Percentiles rank a stretch among this genome's conserved stretches.
Conservation (phyloP, 371 early-diverging fungal species). For the Umbelopsis sp. region DNA sequence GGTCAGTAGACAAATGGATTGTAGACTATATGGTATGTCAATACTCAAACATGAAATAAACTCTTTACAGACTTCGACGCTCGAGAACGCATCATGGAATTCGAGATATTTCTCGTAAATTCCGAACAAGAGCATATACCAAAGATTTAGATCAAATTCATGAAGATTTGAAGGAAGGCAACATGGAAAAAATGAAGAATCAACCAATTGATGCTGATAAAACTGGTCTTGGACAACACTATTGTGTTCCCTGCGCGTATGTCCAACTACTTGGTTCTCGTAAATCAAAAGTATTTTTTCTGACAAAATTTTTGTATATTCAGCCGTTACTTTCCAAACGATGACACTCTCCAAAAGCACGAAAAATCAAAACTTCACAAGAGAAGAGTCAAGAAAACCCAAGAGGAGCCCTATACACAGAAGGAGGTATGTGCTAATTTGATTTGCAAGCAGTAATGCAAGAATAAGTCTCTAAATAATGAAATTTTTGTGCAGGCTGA, state of each 20-base stretch:
- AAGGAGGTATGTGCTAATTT: conserved; percentile 65
- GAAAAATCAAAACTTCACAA: conserved; percentile 54
- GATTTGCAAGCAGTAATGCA: neutral
- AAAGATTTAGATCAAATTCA: conserved; percentile 93
- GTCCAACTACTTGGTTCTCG: conserved; percentile 24
- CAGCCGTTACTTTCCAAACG: conserved; percentile 54
- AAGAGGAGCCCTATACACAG: conserved; percentile 87
- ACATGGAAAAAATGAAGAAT: conserved; percentile 61
- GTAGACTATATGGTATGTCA: neutral
- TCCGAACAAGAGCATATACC: conserved; percentile 67
- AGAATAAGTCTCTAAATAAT: no score
- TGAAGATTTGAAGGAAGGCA: conserved; percentile 80
- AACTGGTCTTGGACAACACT: conserved; percentile 88
- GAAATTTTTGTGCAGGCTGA: conserved; percentile 36
- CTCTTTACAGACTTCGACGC: conserved; percentile 58
- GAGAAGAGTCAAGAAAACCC: conserved; percentile 72
- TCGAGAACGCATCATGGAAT: conserved; percentile 75
- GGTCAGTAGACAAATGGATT: conserved; percentile 20
- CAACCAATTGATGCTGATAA: conserved; percentile 81
- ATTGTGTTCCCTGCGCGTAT: conserved; percentile 86
- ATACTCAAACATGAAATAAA: neutral
- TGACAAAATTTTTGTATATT: conserved; percentile 1
- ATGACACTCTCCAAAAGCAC: conserved; percentile 43
- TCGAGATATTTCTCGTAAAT: conserved; percentile 64
- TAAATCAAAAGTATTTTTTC: neutral